phyloP scores from a whole-genome alignment of 306 rosid genomes.

The Ziziphus jujuba region DNA sequence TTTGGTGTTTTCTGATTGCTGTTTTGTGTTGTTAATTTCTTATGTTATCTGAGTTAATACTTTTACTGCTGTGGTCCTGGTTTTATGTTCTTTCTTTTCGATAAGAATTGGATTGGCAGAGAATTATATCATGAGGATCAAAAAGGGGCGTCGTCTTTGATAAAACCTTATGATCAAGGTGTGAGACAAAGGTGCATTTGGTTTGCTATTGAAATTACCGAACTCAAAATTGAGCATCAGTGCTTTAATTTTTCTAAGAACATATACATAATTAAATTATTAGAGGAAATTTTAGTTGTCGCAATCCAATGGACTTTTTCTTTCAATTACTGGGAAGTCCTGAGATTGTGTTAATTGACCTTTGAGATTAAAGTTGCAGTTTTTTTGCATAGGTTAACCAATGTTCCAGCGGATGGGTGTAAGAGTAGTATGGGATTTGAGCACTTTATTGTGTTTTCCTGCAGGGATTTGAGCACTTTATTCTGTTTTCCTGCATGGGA shows the following conservation, averaged over 20 bases:
- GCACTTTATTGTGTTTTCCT: too few relatives aligned
- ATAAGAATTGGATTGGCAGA: conserved; percentile 86
- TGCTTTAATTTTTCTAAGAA: conserved; percentile 13
- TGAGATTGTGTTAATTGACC: conserved; percentile 8
- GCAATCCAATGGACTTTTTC: not conserved
- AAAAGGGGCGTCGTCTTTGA: not conserved
- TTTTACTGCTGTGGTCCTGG: conserved; percentile 77
- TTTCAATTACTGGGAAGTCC: conserved; percentile 6
- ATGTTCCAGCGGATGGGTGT: conserved; percentile 90
- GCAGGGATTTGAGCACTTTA: too few relatives aligned
- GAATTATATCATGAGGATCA: conserved; percentile 65
- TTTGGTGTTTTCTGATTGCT: not conserved
- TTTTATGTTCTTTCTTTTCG: conserved; percentile 95
- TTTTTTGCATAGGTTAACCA: conserved; percentile 70
- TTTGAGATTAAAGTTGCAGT: conserved; percentile 18
- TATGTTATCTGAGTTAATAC: conserved; percentile 20
- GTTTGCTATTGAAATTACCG: conserved; percentile 99
- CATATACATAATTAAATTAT: not conserved
- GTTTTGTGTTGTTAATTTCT: conserved; percentile 22
- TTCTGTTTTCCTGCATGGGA: conserved; percentile 92
- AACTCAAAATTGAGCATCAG: conserved; percentile 52
- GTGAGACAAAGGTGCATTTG: conserved; percentile 99
- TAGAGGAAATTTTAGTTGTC: not conserved
- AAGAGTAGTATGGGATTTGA: conserved; percentile 88
- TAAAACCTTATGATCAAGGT: conserved; percentile 67